Base-by-base conservation (phyloP, 208 protist species). In the Acanthamoeba healyi region DNA sequence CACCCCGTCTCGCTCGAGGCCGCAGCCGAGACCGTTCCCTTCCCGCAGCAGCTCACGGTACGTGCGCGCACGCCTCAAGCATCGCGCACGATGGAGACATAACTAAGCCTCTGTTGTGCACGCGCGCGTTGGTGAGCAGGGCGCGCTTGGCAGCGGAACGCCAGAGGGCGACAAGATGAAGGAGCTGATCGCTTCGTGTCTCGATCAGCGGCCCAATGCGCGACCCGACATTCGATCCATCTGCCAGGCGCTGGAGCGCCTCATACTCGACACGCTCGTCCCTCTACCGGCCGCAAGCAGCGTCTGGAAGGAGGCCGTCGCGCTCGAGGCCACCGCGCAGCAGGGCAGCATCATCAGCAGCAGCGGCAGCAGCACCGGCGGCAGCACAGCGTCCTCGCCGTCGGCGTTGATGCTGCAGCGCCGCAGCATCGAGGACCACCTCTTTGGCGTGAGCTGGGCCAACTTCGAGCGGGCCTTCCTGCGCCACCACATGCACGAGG, bases 181-280 rank as follows among this genome's bases (percentile, higher is more conserved):
- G 29, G 74, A 84, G 32, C 74, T 84, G 42, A 84, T 84, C 38
- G 74, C 74, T 5, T 84, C 74, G 38, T 84, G 74, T n/a, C 74
- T 84, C 74, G 74, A 84, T 32, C 74, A 84, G 29, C 74, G 42
- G 5, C 74, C 74, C 22, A 10, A 29, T 17, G 74, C 36, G 6
- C 9, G 74, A 22, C 74, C 74, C 14, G 74, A 84, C 44, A 84
- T 84, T 19, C 74, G 36, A 2, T 58, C 44, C 44, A 22, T 84
- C n/a, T 84, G 74, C 44, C 74, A 84, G 44, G 74, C 74, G 40
- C 74, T 84, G 9, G 74, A 84, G 44, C 42, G 74, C 9, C 38
- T 84, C 29, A 84, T 84, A 1, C 74, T 84, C 74, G 74, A 84
- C 42, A 17, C 42, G 9, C 44, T 84, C 42, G 26, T 84, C 42